Conservation (phyloP, 805 yeast genomes). For the Saccharomycopsis vini region DNA sequence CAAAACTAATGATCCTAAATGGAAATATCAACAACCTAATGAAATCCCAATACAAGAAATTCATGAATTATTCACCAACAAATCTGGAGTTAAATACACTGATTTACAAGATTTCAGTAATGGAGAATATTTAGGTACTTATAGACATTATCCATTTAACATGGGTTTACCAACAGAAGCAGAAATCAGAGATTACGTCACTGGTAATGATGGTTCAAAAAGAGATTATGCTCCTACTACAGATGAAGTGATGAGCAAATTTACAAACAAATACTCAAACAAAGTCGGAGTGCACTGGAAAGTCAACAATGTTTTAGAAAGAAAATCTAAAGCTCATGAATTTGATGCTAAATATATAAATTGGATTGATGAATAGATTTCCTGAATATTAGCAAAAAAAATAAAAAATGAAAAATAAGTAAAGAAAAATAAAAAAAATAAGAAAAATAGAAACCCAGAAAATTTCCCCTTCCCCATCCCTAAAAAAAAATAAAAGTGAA, state of each 20-base stretch:
- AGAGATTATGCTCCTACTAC: slow-evolving; percentile 62
- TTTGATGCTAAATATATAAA: slow-evolving; percentile 16
- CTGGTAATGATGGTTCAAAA: slow-evolving; percentile 58
- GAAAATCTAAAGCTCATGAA: slow-evolving; percentile 18
- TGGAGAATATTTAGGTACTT: slow-evolving; percentile 7
- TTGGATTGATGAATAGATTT: slow-evolving; percentile 12
- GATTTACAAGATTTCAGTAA: slow-evolving; percentile 12
- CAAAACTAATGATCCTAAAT: slow-evolving; percentile 46
- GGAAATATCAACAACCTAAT: slow-evolving; percentile 32
- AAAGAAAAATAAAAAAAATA: background rate
- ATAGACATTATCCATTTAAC: slow-evolving; percentile 42
- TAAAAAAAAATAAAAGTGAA: no score
- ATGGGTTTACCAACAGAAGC: slow-evolving; percentile 75
- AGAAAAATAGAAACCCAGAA: no score
- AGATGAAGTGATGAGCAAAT: slow-evolving; percentile 57
- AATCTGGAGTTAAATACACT: slow-evolving; percentile 3
- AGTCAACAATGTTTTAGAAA: slow-evolving; percentile 46
- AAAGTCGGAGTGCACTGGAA: slow-evolving; percentile 56
- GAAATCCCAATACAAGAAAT: slow-evolving; percentile 28
- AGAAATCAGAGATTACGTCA: slow-evolving; percentile 55
- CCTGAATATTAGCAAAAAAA: background rate
- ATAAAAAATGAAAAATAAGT: no score
- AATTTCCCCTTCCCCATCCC: no score
- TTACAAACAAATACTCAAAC: slow-evolving; percentile 38
- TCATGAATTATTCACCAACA: slow-evolving; percentile 23